Evolutionary conservation across 345 rosid genomes (phyloP).

Genomic region (Mercurialis annua): DNA sequence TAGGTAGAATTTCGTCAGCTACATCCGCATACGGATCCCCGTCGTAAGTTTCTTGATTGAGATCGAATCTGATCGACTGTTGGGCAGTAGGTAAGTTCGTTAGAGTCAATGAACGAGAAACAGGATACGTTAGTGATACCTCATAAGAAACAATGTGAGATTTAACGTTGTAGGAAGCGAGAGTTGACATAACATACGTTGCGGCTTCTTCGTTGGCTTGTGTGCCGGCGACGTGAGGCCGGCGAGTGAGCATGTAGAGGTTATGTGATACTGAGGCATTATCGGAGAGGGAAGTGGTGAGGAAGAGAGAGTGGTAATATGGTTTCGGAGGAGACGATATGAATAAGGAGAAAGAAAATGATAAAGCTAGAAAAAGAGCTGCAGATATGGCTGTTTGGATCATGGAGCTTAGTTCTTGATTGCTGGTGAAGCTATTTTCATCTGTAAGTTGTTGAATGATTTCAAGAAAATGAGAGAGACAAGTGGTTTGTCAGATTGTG

Average conservation of each 20-base stretch:
- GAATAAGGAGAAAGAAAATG: constrained; percentile 39
- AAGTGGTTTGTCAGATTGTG: not conserved
- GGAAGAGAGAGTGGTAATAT: constrained; percentile 48
- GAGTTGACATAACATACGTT: constrained; percentile 46
- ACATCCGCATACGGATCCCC: constrained; percentile 64
- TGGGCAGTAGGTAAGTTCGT: constrained; percentile 26
- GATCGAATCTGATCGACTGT: constrained; percentile 36
- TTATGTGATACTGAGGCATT: constrained; percentile 57
- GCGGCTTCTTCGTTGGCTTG: constrained; percentile 76
- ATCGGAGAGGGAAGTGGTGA: constrained; percentile 55
- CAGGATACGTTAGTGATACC: constrained; percentile 66
- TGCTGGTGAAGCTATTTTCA: constrained; percentile 6
- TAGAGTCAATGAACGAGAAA: constrained; percentile 52
- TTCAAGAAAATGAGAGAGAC: not conserved
- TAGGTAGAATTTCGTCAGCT: constrained; percentile 59
- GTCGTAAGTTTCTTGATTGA: constrained; percentile 49
- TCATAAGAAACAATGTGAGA: constrained; percentile 48
- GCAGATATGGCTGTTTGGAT: constrained; percentile 31
- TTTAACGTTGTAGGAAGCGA: constrained; percentile 40
- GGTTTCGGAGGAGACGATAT: constrained; percentile 44
- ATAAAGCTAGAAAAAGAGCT: constrained; percentile 31
- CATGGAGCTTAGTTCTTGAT: constrained; percentile 23
- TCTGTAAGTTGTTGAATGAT: not conserved
- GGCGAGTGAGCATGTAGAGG: constrained; percentile 69
- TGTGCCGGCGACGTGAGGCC: constrained; percentile 77